A percentile compares a stretch with the other conserved stretches of the same genome.
These are phyloP conservation scores for Xylaria cubensis DNA, from an alignment of 495 filamentous ascomycete species.

Conservation along the genomic window DNA sequence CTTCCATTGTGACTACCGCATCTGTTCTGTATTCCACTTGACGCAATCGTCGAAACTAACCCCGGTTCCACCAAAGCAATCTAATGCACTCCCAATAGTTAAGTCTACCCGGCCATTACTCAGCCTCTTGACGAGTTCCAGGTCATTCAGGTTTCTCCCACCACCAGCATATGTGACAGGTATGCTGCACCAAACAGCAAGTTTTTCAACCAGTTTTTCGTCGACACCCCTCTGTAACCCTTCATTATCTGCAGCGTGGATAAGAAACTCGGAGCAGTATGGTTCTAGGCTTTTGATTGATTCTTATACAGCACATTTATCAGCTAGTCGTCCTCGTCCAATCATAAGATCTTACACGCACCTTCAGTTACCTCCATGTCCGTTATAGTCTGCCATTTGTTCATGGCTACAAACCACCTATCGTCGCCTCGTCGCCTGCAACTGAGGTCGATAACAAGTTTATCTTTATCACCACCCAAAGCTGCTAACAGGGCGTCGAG, in stretches of 20 bases:
- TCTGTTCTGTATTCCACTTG: slow-evolving; percentile 72
- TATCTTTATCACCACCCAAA: slow-evolving; percentile 74
- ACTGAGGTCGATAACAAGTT: slow-evolving; percentile 93
- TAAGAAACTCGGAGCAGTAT: slow-evolving; percentile 93
- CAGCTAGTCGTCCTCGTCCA: slow-evolving; percentile 15
- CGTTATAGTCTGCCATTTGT: slow-evolving; percentile 97
- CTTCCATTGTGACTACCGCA: background rate
- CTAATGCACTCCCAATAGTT: slow-evolving; percentile 94
- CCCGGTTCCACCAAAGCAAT: slow-evolving; percentile 89
- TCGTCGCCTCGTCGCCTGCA: slow-evolving; percentile 75
- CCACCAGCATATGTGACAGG: slow-evolving; percentile 97
- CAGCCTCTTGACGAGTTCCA: slow-evolving; percentile 77
- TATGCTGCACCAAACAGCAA: slow-evolving; percentile 85
- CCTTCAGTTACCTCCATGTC: slow-evolving; percentile 91
- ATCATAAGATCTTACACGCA: slow-evolving; percentile 43
- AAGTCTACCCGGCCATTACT: slow-evolving; percentile 86
- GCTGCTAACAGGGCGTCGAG: slow-evolving; percentile 73
- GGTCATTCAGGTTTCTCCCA: slow-evolving; percentile 77
- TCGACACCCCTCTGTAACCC: slow-evolving; percentile 91
- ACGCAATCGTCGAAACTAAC: slow-evolving; percentile 90
- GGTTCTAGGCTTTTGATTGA: slow-evolving; percentile 81
- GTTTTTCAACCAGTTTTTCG: slow-evolving; percentile 74
- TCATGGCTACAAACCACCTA: slow-evolving; percentile 93
- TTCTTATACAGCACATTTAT: slow-evolving; percentile 53
- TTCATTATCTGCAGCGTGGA: slow-evolving; percentile 99